Evolutionary conservation across 768 basidiomycete species (phyloP).

Genomic region (Tylopilus rubrobrunneus): DNA sequence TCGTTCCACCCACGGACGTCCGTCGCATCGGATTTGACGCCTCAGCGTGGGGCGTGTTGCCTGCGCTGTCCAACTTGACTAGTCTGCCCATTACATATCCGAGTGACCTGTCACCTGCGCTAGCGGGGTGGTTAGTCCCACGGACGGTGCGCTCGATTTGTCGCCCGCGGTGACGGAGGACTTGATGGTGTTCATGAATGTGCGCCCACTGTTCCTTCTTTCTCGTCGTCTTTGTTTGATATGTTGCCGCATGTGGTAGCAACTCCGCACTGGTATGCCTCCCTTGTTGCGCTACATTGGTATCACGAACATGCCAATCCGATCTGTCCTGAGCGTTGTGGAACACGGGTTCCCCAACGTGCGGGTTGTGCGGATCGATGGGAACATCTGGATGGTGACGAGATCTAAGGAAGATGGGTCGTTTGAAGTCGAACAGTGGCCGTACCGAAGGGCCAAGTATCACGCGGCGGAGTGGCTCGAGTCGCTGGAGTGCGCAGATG

Average conservation of each 20-base stretch:
- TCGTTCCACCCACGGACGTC: constrained; percentile 42
- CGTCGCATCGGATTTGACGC: constrained; percentile 63
- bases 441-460: constrained; percentile 47
- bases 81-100: constrained; percentile 61
- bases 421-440: constrained; percentile 53
- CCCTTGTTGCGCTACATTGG: constrained; percentile 51
- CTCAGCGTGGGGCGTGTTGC: constrained; percentile 67
- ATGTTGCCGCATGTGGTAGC: constrained; percentile 32
- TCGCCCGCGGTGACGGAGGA: constrained; percentile 37
- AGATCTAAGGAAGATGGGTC: constrained; percentile 24
- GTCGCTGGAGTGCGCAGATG: constrained; percentile 60
- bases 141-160: constrained; percentile 42
- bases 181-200: constrained; percentile 40
- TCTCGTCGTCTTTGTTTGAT: not conserved
- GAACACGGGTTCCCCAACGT: constrained; percentile 63
- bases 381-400: constrained; percentile 52
- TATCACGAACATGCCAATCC: constrained; percentile 46
- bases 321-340: constrained; percentile 40
- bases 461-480: constrained; percentile 62
- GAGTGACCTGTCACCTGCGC: constrained; percentile 53
- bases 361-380: constrained; percentile 50
- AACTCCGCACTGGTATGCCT: constrained; percentile 58
- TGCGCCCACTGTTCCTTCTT: constrained; percentile 12
- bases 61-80: constrained; percentile 48
- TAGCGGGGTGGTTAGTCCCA: constrained; percentile 69